These are phyloP conservation scores for Monosporascus sp. DNA, from an alignment of 2,329 filamentous ascomycete species.

Conservation along the genomic window DNA sequence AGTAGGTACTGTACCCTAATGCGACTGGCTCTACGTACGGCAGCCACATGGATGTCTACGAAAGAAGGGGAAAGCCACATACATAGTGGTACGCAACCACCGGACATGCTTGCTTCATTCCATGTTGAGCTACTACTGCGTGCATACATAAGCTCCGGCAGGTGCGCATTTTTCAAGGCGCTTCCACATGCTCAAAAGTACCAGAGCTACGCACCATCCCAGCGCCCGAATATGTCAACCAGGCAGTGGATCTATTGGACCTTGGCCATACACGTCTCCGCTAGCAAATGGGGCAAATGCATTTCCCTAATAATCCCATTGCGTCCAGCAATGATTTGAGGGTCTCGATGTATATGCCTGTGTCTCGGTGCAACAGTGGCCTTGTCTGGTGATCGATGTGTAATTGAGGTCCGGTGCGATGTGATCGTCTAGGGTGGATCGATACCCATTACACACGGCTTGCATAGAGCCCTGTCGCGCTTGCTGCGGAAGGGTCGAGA, in stretches of 20 bases:
- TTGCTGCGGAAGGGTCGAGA: background rate
- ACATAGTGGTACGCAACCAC: no score
- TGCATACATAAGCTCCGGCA: no score
- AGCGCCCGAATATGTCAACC: background rate
- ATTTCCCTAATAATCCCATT: no score
- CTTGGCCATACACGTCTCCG: background rate
- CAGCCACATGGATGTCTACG: background rate
- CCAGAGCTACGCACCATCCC: no score
- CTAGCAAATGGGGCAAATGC: background rate
- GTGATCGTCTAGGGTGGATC: background rate
- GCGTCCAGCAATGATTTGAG: no score
- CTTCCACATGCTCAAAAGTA: background rate
- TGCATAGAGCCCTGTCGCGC: background rate
- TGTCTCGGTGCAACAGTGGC: background rate
- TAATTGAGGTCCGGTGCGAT: background rate
- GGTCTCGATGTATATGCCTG: background rate
- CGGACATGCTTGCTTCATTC: no score
- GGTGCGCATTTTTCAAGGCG: background rate
- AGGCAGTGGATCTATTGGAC: background rate
- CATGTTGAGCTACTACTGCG: no score
- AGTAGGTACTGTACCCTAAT: background rate
- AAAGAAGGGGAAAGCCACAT: no score
- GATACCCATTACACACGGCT: background rate
- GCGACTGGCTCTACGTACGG: background rate
- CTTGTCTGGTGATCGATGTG: background rate